These are phyloP conservation scores for Ceriops zippeliana DNA, from an alignment of 345 rosid genomes.

Conservation along the genomic window DNA sequence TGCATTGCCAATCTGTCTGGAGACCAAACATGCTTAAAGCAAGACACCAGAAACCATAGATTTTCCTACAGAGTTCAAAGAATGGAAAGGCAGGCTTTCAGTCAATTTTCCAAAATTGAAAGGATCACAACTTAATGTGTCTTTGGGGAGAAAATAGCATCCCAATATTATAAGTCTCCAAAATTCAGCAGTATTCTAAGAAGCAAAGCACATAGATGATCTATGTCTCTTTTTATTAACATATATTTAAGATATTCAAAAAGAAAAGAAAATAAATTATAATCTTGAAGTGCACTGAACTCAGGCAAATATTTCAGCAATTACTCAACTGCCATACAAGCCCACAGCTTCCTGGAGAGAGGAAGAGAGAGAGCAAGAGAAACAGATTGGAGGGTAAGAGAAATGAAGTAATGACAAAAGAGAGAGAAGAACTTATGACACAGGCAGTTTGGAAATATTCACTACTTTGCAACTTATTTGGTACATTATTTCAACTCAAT, in stretches of 20 bases:
- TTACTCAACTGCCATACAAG: background rate
- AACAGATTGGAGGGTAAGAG: too few relatives aligned
- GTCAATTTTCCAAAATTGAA: too few relatives aligned
- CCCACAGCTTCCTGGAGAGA: background rate
- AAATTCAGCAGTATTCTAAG: too few relatives aligned
- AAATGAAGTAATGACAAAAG: background rate
- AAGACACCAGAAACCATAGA: background rate
- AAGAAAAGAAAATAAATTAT: too few relatives aligned
- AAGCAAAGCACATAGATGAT: too few relatives aligned
- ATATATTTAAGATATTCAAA: too few relatives aligned
- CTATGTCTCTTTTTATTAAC: too few relatives aligned
- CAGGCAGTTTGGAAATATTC: slow-evolving; percentile 12
- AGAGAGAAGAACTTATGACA: background rate
- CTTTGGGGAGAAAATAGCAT: too few relatives aligned
- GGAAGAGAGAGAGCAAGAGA: background rate
- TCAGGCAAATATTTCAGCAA: slow-evolving; percentile 6
- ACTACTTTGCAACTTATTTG: slow-evolving; percentile 18
- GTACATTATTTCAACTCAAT: slow-evolving; percentile 34
- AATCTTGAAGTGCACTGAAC: background rate
- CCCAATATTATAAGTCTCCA: too few relatives aligned
- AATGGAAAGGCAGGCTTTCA: too few relatives aligned
- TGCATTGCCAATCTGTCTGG: slow-evolving; percentile 5
- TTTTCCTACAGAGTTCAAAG: too few relatives aligned
- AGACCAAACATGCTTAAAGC: slow-evolving; percentile 14
- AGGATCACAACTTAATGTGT: too few relatives aligned